Conservation (phyloP, 78 protist genomes). For the Fonticula alba region DNA sequence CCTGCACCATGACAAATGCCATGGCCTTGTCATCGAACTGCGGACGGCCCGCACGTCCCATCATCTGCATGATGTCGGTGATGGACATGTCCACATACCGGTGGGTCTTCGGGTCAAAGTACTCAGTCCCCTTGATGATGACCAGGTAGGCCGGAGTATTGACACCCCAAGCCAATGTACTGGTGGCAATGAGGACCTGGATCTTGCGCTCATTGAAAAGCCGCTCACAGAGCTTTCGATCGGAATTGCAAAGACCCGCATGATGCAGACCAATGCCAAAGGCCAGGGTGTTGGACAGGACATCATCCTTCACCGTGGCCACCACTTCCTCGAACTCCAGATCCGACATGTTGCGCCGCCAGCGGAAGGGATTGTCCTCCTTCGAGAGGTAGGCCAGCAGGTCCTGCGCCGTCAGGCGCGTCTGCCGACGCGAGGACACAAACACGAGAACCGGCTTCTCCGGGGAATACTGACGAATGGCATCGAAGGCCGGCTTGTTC, state of each 20-base stretch:
- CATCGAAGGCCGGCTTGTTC: constrained; percentile 92
- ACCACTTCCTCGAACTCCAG: constrained; percentile 25
- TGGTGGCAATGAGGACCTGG: constrained; percentile 85
- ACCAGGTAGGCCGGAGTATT: constrained; percentile 97
- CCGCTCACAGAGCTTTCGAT: constrained; percentile 43
- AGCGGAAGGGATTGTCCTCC: constrained; percentile 49
- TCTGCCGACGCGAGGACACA: constrained; percentile 94
- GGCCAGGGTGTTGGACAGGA: constrained; percentile 41
- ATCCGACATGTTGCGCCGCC: constrained; percentile 16
- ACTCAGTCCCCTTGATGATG: constrained; percentile 89
- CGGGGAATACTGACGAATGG: constrained; percentile 54
- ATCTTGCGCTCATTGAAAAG: constrained; percentile 42
- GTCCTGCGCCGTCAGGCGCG: constrained; percentile 92
- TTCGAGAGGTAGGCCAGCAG: constrained; percentile 45
- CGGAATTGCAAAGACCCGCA: constrained; percentile 83
- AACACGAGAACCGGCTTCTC: constrained; percentile 75
- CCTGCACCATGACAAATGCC: constrained; percentile 69
- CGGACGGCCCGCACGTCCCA: constrained; percentile 99
- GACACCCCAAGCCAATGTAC: constrained; percentile 99
- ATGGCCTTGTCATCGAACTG: constrained; percentile 67
- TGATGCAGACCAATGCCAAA: constrained; percentile 98
- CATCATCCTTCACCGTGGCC: constrained; percentile 37
- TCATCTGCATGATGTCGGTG: constrained; percentile 98
- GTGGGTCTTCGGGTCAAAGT: constrained; percentile 50
- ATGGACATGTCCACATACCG: constrained; percentile 81